phyloP scores from a whole-genome alignment of 2,329 filamentous ascomycete genomes.

The Dendrostoma leiphaemia region DNA sequence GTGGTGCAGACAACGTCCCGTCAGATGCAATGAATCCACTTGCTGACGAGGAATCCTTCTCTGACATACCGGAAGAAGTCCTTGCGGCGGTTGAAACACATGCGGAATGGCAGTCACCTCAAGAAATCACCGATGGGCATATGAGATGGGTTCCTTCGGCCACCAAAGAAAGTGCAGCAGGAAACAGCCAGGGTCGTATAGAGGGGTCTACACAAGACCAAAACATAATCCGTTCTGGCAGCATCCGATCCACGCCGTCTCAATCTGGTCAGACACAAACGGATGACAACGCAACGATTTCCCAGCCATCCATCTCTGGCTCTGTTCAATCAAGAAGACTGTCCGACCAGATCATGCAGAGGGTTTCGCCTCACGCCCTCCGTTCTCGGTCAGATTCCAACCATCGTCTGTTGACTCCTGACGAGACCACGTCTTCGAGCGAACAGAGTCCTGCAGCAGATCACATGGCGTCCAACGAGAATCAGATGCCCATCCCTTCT shows the following conservation, averaged over 20 bases:
- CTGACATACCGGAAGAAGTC: constrained; percentile 51
- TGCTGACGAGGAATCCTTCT: constrained; percentile 55
- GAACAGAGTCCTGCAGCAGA: constrained; percentile 7
- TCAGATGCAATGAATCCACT: constrained; percentile 27
- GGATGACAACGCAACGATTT: constrained; percentile 4
- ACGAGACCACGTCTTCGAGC: constrained; percentile 43
- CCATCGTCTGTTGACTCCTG: constrained; percentile 52
- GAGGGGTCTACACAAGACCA: background rate
- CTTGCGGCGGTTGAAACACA: constrained; percentile 41
- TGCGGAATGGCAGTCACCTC: constrained; percentile 3
- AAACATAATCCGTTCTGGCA: background rate
- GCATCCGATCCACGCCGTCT: background rate
- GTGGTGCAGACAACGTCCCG: background rate
- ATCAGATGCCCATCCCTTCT: background rate
- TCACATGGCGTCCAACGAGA: constrained; percentile 1
- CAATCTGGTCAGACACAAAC: background rate
- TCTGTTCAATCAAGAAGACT: constrained; percentile 11
- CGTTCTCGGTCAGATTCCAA: constrained; percentile 38
- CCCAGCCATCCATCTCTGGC: constrained; percentile 8
- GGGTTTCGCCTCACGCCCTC: constrained; percentile 25
- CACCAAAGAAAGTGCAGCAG: background rate
- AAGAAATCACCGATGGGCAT: constrained; percentile 19
- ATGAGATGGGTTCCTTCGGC: constrained; percentile 29
- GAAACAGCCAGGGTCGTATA: background rate
- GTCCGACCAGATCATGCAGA: constrained; percentile 20